Evolutionary conservation across 106 monocot species (phyloP), one percentile per base, ranked within the genome.

Genomic region (Amphibolis antarctica): DNA sequence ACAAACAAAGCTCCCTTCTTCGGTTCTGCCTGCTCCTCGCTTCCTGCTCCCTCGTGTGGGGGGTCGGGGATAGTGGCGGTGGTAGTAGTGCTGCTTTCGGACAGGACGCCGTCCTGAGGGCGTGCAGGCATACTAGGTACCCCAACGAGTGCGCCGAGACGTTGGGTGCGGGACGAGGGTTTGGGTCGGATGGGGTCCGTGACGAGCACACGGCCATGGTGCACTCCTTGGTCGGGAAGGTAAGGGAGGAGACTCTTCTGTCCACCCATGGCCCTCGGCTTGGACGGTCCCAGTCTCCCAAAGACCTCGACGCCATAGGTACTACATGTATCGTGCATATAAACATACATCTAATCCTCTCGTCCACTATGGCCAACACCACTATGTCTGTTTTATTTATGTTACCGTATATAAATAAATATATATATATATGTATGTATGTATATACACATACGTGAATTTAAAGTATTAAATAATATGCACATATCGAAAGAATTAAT

Each of bases 101-200:
- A 36, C 60, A 42, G 11, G 20, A 60, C 28, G 55, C 12, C 26
- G 60, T 60, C 60, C 66, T 1, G 6, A 59, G 48, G 12, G 56
- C 55, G 55, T 73, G 73, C 27, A 49, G 51, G 21, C 52, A 49
- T 66, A 66, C 74, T 36, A 57, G 66, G 48, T 73, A 65, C 23
- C 74, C 74, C 19, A 17, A 15, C 1, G 20, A 46, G 24, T 73
- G 73, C 58, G 14, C 42, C 13, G 66, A 73, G 11, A 49, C 66
- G 12, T 47, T 73, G 23, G 46, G 44, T 20, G 28, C 31, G 19
- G 29, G 46, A 12, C 44, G 27, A 7, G 56, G 44, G 23, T 43
- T 55, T 26, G 55, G 42, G 55, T 23, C 23, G 29, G 51, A 5
- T 44, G 28, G 19, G 10, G 48, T 10, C 17, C 49, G 26, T 18